Percentiles rank a stretch among this genome's conserved stretches.
Conservation (phyloP, 164 flowering plant genomes). For the Aristolochia contorta region DNA sequence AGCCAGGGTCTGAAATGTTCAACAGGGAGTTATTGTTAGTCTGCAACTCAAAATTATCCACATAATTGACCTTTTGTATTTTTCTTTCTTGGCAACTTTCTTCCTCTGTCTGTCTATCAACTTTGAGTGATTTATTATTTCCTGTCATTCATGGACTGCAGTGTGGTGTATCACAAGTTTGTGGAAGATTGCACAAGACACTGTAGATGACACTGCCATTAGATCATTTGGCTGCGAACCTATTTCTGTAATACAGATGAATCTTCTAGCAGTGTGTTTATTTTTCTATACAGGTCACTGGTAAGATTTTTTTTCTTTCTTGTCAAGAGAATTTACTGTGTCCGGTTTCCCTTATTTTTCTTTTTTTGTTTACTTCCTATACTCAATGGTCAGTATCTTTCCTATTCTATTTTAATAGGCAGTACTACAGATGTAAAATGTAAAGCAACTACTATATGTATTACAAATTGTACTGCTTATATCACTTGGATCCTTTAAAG, state of each 20-base stretch:
- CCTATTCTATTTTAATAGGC: no score
- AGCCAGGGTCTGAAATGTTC: no score
- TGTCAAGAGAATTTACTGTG: not conserved
- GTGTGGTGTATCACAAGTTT: slow-evolving; percentile 68
- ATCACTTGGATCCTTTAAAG: no score
- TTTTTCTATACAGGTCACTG: slow-evolving; percentile 93
- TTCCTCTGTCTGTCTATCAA: no score
- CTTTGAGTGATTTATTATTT: not conserved
- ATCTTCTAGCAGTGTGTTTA: slow-evolving; percentile 69
- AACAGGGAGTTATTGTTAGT: no score
- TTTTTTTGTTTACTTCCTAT: not conserved
- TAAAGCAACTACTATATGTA: no score
- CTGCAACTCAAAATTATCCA: not conserved
- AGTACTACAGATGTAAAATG: no score
- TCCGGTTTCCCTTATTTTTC: not conserved
- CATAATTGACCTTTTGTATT: not conserved
- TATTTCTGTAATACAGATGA: slow-evolving; percentile 73
- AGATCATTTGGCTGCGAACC: slow-evolving; percentile 19
- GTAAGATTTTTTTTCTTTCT: slow-evolving; percentile 26
- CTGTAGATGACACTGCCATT: slow-evolving; percentile 11
- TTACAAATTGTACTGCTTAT: no score
- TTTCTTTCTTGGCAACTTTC: not conserved
- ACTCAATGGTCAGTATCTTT: no score
- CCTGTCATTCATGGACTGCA: slow-evolving; percentile 15
- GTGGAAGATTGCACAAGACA: slow-evolving; percentile 28